Percentiles rank a stretch among this genome's conserved stretches.
Conservation (phyloP, 2,329 filamentous ascomycete genomes). For the Hysterium pulicare region DNA sequence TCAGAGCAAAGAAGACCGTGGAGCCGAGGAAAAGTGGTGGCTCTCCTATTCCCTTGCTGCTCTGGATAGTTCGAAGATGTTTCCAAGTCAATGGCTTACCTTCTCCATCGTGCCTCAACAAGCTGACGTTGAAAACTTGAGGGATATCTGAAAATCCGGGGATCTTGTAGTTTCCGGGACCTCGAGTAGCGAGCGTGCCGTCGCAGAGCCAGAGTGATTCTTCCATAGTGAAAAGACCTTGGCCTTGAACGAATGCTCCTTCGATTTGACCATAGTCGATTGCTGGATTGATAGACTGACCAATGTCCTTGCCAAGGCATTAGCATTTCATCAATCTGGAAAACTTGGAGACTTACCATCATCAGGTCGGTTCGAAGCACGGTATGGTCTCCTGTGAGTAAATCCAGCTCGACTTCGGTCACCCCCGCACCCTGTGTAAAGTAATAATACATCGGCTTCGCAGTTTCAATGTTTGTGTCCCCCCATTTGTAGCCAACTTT, state of each 20-base stretch:
- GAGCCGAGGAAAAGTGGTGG: conserved; percentile 75
- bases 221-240: conserved; percentile 75
- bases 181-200: conserved; percentile 61
- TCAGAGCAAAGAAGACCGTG: conserved; percentile 79
- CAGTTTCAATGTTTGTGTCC: conserved; percentile 28
- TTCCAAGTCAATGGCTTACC: conserved; percentile 65
- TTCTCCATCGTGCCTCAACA: conserved; percentile 65
- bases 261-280: conserved; percentile 82
- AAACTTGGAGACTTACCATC: conserved; percentile 54
- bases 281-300: conserved; percentile 71
- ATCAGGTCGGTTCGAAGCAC: conserved; percentile 84
- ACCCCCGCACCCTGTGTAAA: conserved; percentile 84
- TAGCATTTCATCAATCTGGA: conserved; percentile 4
- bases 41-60: conserved; percentile 73
- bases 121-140: conserved; percentile 74
- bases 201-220: conserved; percentile 66
- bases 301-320: conserved; percentile 60
- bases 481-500: conserved; percentile 94
- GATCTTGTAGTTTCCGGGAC: conserved; percentile 75
- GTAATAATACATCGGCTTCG: conserved; percentile 84
- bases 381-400: conserved; percentile 88
- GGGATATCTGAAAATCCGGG: conserved; percentile 85
- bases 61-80: conserved; percentile 77
- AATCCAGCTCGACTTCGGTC: conserved; percentile 87
- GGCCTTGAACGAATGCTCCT: conserved; percentile 74